Conservation (phyloP, 2,329 filamentous ascomycete genomes). For the Aureobasidium sp. region DNA sequence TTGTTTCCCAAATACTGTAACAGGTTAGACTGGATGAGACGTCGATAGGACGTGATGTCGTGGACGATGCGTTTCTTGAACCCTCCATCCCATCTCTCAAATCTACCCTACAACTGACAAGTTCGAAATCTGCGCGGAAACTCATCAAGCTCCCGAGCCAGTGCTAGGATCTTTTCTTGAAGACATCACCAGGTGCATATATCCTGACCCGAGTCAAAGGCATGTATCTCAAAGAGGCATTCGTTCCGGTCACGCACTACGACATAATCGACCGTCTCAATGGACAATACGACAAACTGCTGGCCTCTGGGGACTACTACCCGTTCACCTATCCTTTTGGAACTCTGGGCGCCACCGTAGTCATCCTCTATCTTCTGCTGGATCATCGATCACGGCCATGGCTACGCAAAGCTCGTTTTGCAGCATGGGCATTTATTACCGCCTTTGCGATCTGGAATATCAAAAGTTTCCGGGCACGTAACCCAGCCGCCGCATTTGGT, state of each 20-base stretch:
- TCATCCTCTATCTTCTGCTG: conserved; percentile 46
- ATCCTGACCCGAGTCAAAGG: not conserved
- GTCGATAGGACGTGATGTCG: conserved; percentile 1
- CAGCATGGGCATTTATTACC: conserved; percentile 40
- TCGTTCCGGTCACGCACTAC: conserved; percentile 4
- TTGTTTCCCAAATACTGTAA: conserved; percentile 11
- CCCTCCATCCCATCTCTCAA: not conserved
- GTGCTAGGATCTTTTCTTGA: not conserved
- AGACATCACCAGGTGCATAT: not conserved
- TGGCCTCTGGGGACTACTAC: conserved; percentile 33
- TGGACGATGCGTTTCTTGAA: not conserved
- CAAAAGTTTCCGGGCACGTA: conserved; percentile 39
- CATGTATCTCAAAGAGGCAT: not conserved
- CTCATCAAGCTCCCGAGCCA: not conserved
- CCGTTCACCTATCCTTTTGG: conserved; percentile 42
- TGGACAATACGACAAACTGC: conserved; percentile 33
- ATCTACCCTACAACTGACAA: not conserved
- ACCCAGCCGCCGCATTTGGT: conserved; percentile 47
- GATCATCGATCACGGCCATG: conserved; percentile 38
- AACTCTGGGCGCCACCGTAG: conserved; percentile 31
- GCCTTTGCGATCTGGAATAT: conserved; percentile 40
- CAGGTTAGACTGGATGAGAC: conserved; percentile 4
- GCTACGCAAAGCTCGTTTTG: conserved; percentile 37
- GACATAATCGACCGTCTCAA: conserved; percentile 21
- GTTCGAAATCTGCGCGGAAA: not conserved